phyloP scores from a whole-genome alignment of 1,139 yeast species.

The Geotrichum macrosporum region DNA sequence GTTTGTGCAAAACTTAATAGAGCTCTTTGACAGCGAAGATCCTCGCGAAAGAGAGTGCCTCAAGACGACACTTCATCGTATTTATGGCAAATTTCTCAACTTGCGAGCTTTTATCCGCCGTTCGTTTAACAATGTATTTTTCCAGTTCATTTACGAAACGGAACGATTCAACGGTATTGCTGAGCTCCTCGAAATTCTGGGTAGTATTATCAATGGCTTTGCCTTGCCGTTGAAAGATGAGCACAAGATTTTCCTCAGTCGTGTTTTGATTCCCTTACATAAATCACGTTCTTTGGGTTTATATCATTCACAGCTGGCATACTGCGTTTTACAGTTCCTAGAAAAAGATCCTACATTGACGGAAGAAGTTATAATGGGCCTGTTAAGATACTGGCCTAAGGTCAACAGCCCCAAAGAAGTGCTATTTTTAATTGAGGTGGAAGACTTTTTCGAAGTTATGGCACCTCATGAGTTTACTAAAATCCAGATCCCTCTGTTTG shows the following conservation, averaged over 20 bases:
- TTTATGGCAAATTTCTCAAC: slow-evolving; percentile 90
- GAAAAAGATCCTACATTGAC: slow-evolving; percentile 91
- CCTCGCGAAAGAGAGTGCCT: slow-evolving; percentile 94
- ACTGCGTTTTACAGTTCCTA: slow-evolving; percentile 94
- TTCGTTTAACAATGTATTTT: slow-evolving; percentile 84
- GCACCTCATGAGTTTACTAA: slow-evolving; percentile 93
- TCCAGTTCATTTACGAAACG: slow-evolving; percentile 92
- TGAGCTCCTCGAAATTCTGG: slow-evolving; percentile 88
- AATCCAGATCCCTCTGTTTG: slow-evolving; percentile 89
- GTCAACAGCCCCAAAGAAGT: slow-evolving; percentile 93
- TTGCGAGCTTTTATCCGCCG: slow-evolving; percentile 88
- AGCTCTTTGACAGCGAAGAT: slow-evolving; percentile 92
- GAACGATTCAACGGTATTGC: slow-evolving; percentile 95
- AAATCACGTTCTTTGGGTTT: slow-evolving; percentile 82
- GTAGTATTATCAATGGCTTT: slow-evolving; percentile 94
- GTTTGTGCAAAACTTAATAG: slow-evolving; percentile 74
- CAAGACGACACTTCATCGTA: slow-evolving; percentile 90
- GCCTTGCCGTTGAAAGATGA: slow-evolving; percentile 96
- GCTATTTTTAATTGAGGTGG: slow-evolving; percentile 91
- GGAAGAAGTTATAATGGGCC: slow-evolving; percentile 91
- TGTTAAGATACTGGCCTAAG: slow-evolving; percentile 95
- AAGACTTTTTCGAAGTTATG: slow-evolving; percentile 94
- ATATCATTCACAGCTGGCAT: slow-evolving; percentile 95
- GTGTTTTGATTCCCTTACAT: slow-evolving; percentile 90
- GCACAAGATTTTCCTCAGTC: slow-evolving; percentile 82